Evolutionary conservation across 2,329 filamentous ascomycete genomes (phyloP), one percentile per base, ranked within the genome.

Genomic region (Phaeoacremonium minimum): DNA sequence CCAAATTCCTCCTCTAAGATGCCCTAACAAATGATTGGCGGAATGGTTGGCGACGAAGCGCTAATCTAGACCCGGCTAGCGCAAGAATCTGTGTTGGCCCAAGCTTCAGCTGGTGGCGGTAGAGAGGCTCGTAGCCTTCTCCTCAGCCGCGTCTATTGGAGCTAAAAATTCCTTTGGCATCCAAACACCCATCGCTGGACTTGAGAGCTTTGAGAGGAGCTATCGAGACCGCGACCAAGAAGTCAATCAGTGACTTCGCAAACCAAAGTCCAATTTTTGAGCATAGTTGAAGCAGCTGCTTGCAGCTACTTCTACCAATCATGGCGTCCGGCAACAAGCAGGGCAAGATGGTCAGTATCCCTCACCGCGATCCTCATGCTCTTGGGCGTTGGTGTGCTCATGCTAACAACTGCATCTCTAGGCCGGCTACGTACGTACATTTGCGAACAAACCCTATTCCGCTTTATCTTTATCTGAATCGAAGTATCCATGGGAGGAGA

Each of bases 311-410:
- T 51, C 47, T 51, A 46, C 53, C 55, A 59, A 81, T 64, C 51
- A 83, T 83, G 81, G 79, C 83, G 61, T 45, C 44, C n/a, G n/a
- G n/a, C 28, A 91, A 95, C 78, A 95, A 95, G 69, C 90, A 96
- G 69, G 93, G 93, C 69, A 97, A 98, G 78, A 97, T 98, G 93
- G 93, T 97, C 74, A 77, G 87, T 82, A 42, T 41, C 47, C 47
- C 45, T 44, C 51, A 47, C 47, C 53, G 51, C 53, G 52, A 50
- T 40, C 46, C 36, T 53, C 60, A 51, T 60, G 54, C 60, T 47
- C 57, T 58, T 65, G 63, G 48, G 56, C 56, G 63, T 75, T 73
- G 68, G 76, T 64, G 64, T 67, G 53, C 55, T 36, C 56, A 69
- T 66, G 72, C 80, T 85, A 71, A 86, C 74, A 60, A 60, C 64